Evolutionary conservation across 23 red algal species (phyloP).

Genomic region (Porphyridium purpureum): DNA sequence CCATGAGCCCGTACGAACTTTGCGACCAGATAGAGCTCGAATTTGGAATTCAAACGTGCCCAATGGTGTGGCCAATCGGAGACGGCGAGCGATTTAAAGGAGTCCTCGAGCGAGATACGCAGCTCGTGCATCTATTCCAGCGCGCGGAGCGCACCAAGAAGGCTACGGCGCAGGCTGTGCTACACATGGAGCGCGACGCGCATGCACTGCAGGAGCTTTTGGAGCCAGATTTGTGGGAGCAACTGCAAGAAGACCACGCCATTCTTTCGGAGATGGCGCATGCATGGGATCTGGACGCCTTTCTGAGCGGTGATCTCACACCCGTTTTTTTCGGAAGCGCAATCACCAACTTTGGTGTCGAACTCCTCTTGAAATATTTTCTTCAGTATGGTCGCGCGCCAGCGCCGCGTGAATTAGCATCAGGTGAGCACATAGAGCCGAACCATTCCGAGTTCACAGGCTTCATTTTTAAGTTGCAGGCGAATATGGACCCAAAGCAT

Average conservation of each 20-base stretch:
- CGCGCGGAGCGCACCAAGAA: conserved; percentile 26
- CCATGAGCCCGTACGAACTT: conserved; percentile 67
- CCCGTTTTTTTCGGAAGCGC: conserved; percentile 65
- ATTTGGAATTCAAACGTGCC: conserved; percentile 32
- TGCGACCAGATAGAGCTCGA: conserved; percentile 57
- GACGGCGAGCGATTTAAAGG: conserved; percentile 52
- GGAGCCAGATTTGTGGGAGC: conserved; percentile 17
- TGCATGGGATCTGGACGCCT: conserved; percentile 17
- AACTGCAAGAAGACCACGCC: conserved; percentile 44
- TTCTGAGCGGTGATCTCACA: conserved; percentile 38
- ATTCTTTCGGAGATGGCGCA: conserved; percentile 47
- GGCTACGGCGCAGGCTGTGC: conserved; percentile 6
- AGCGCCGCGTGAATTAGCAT: conserved; percentile 13
- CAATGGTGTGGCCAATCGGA: conserved; percentile 67
- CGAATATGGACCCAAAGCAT: conserved; percentile 74
- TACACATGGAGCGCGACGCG: conserved; percentile 14
- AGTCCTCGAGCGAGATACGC: conserved; percentile 39
- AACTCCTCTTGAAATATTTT: conserved; percentile 46
- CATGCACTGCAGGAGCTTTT: conserved; percentile 1
- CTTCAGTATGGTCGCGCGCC: conserved; percentile 43
- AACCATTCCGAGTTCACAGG: conserved; percentile 20
- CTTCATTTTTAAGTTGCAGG: conserved; percentile 63
- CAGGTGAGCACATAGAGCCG: conserved; percentile 22
- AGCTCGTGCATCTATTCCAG: conserved; percentile 37
- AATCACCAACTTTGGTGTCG: conserved; percentile 70